Conservation (phyloP, 306 rosid genomes). For the Ormosia emarginata region DNA sequence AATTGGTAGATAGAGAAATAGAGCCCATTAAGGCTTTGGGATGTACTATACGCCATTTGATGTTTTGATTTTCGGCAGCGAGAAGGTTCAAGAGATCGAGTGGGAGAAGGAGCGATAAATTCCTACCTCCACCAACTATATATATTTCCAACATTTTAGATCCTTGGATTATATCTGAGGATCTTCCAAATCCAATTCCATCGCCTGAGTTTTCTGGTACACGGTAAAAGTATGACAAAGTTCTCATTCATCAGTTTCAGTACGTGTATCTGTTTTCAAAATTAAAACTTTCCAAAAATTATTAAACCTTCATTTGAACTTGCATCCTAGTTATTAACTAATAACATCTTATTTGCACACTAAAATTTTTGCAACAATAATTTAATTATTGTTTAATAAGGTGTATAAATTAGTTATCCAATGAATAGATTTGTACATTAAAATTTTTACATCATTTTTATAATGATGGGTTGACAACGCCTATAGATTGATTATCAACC, state of each 20-base stretch:
- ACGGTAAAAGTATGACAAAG: neutral
- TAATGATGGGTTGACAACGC: no score
- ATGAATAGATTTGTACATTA: no score
- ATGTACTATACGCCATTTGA: slow-evolving; percentile 41
- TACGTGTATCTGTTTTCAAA: neutral
- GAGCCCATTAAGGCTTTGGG: slow-evolving; percentile 44
- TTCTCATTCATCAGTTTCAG: neutral
- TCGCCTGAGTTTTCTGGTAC: slow-evolving; percentile 1
- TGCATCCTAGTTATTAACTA: no score
- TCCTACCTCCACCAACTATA: neutral
- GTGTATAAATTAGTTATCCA: no score
- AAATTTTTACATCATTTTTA: no score
- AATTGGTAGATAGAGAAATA: neutral
- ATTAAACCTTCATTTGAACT: neutral
- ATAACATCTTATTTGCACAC: no score
- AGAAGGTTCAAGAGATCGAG: slow-evolving; percentile 40
- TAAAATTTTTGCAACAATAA: no score
- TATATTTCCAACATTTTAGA: neutral
- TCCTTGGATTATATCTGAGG: neutral
- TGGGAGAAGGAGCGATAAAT: slow-evolving; percentile 73
- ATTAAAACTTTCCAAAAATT: neutral
- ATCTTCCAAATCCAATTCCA: slow-evolving; percentile 3
- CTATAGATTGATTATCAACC: no score
- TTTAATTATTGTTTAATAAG: no score
- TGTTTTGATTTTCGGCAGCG: slow-evolving; percentile 31